A percentile compares a stretch with the other conserved stretches of the same genome.
Conservation (phyloP, 179 eudicot genomes). For the Beta lomatogona region DNA sequence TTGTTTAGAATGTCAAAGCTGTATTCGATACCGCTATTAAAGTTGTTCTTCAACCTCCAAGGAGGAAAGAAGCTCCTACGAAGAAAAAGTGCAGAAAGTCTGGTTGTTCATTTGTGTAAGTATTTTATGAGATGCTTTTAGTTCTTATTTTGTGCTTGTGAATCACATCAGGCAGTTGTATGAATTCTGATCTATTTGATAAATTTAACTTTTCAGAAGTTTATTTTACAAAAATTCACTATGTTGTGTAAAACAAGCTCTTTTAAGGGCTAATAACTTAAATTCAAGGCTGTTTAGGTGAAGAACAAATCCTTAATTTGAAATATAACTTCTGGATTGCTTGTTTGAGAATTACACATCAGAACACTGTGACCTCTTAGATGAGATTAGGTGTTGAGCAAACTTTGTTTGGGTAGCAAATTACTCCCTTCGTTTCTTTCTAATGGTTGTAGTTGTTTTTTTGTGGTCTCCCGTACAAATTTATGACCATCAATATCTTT, state of each 20-base stretch:
- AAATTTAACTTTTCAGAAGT: background rate
- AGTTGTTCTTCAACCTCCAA: slow-evolving; percentile 97
- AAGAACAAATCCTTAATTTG: background rate
- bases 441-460: too few relatives aligned
- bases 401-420: background rate
- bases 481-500: too few relatives aligned
- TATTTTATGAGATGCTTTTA: background rate
- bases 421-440: too few relatives aligned
- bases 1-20: slow-evolving; percentile 86
- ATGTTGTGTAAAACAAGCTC: background rate
- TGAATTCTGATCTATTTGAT: background rate
- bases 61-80: slow-evolving; percentile 74
- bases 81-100: slow-evolving; percentile 63
- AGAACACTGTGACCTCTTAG: background rate
- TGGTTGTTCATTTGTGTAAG: slow-evolving; percentile 92
- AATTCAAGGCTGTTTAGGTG: background rate
- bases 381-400: background rate
- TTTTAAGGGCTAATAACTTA: too few relatives aligned
- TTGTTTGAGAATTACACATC: background rate
- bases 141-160: background rate
- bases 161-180: background rate
- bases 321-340: background rate
- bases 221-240: too few relatives aligned
- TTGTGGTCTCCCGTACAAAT: too few relatives aligned
- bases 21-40: slow-evolving; percentile 97